Base-by-base conservation (phyloP, 352 stramenopile species). In the Pythium insidiosum region DNA sequence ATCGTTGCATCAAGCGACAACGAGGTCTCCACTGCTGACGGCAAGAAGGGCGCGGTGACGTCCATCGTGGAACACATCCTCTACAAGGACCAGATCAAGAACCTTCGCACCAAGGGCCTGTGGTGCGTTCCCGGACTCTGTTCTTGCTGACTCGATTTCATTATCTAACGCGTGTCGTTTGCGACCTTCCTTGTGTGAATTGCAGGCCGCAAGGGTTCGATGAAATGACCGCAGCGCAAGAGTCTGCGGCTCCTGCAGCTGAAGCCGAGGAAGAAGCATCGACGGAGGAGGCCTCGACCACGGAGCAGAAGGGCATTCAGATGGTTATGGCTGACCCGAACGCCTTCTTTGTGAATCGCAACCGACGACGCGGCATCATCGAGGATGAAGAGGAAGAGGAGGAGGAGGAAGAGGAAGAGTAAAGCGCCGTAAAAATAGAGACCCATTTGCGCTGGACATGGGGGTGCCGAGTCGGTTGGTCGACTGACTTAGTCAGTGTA, bases 81-180 rank as follows among this genome's bases (percentile, higher is more conserved):
- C 25, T 98, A 98, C 74, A 98, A 98, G 54, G 96, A 99, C 53
- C 96, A 99, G 75, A 94, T 99, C 40, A 97, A 98, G 56, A 92
- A 98, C 66, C 82, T 98, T 23, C 96, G 97, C 70, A 68, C 66
- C 31, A 96, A 96, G 51, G 72, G 79, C 18, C 68, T 98, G 4
- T 99, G 96, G 96, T 84, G 54, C 35, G 56, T 40, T 38, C 16
- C 19, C 21, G 10, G 53, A 23, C 19, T 38, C 21, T 29, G 41
- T 56, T 22, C 16, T 39, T 13, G 24, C 7, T 53, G 24, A 10
- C 36, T 11, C 21, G 34, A 16, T 21, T 23, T 21, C 46, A 24
- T 21, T 33, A 12, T 28, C 33, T 25, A 48, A 16, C 24, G 7
- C 63, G 16, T 11, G 10, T 38, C 6, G 41, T 36, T n/a, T 10